Evolutionary conservation across 2,329 filamentous ascomycete species (phyloP).

Genomic region (Pseudohalonectria lignicola): DNA sequence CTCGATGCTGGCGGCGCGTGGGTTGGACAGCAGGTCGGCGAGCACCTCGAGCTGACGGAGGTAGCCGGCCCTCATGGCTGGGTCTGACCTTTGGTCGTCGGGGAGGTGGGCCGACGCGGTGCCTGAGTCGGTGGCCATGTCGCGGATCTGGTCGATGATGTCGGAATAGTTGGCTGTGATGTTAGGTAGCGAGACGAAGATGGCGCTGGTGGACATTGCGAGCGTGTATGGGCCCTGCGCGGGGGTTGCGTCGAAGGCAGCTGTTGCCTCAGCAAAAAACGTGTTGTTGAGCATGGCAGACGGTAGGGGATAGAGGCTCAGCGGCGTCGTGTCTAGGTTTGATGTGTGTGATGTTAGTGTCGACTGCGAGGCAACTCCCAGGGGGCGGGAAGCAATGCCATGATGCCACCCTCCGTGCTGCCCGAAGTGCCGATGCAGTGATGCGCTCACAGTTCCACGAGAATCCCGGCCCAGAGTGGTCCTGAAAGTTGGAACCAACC

Average conservation of each 20-base stretch:
- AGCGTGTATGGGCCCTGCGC: slow-evolving; percentile 24
- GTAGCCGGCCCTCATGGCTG: slow-evolving; percentile 8
- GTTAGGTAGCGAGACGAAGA: slow-evolving; percentile 15
- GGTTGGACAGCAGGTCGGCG: slow-evolving; percentile 26
- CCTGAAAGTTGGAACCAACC: neutral
- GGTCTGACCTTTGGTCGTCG: slow-evolving; percentile 3
- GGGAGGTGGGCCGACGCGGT: slow-evolving; percentile 15
- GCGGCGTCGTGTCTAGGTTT: neutral
- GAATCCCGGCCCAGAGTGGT: neutral
- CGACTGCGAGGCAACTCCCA: no score
- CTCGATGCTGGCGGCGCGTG: slow-evolving; percentile 4
- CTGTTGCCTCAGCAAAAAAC: slow-evolving; percentile 19
- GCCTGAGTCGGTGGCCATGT: slow-evolving; percentile 8
- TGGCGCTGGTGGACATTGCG: slow-evolving; percentile 17
- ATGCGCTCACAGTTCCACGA: neutral
- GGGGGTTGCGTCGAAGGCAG: slow-evolving; percentile 17
- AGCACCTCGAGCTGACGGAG: slow-evolving; percentile 31
- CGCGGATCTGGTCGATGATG: slow-evolving; percentile 12
- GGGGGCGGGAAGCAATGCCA: no score
- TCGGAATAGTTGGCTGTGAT: slow-evolving; percentile 11
- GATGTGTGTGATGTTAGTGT: no score
- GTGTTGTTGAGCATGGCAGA: slow-evolving; percentile 11
- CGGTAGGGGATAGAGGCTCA: neutral
- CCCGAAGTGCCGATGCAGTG: no score
- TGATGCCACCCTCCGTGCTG: no score